phyloP scores from a whole-genome alignment of 768 basidiomycete genomes.

The Leucogyrophana mollusca region DNA sequence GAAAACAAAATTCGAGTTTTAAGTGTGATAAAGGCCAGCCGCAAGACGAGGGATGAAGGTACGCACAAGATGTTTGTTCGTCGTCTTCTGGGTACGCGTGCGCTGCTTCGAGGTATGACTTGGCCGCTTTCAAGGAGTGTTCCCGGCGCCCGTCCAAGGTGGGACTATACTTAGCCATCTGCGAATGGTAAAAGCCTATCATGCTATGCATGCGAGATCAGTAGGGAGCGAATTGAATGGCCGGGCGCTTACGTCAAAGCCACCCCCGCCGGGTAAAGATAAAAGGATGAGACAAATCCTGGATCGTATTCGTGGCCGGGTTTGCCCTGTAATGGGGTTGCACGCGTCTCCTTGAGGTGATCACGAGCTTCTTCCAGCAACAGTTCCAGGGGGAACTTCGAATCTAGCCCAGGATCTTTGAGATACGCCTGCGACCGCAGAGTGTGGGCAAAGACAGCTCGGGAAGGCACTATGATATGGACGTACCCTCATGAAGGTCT shows the following conservation, averaged over 20 bases:
- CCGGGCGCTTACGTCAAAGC: conserved; percentile 13
- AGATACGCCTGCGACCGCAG: neutral
- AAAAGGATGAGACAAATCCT: conserved; percentile 16
- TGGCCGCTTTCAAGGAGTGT: neutral
- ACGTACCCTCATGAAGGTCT: conserved; percentile 6
- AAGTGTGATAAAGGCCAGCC: no score
- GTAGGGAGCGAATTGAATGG: neutral
- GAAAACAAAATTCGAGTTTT: neutral
- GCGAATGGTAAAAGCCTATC: conserved; percentile 4
- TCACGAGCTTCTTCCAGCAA: conserved; percentile 19
- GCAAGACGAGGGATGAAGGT: no score
- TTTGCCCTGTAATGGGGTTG: neutral
- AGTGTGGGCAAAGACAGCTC: no score
- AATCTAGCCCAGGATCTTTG: conserved; percentile 3
- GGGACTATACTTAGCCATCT: conserved; percentile 1
- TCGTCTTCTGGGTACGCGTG: conserved; percentile 16
- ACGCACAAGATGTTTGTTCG: conserved; percentile 14
- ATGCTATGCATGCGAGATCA: neutral
- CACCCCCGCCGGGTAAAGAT: conserved; percentile 9
- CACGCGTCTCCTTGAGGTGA: conserved; percentile 8
- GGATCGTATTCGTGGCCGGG: conserved; percentile 2
- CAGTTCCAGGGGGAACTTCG: conserved; percentile 9
- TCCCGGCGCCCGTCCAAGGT: neutral
- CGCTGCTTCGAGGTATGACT: conserved; percentile 12
- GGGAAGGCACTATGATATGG: no score